phyloP scores from a whole-genome alignment of 441 rosid genomes.

The Jatropha podagrica region DNA sequence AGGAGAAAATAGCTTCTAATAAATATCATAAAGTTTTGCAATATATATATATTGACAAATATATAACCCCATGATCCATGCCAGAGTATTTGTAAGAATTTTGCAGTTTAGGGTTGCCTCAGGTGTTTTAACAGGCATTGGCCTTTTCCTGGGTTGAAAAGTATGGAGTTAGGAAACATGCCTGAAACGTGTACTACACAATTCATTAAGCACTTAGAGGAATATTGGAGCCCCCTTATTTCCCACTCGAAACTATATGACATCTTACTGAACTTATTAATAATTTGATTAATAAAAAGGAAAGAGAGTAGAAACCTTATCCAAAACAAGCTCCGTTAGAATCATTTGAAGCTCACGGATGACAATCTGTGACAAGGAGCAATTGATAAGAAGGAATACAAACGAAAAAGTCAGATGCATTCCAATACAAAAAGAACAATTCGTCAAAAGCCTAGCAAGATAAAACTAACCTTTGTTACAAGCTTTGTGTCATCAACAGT shows the following conservation, averaged over 20 bases:
- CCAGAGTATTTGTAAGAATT: not conserved
- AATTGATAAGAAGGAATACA: constrained; percentile 19
- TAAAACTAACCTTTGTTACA: constrained; percentile 59
- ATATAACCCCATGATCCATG: not conserved
- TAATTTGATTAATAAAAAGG: not conserved
- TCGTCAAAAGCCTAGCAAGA: constrained; percentile 14
- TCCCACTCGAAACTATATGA: not conserved
- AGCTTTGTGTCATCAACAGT: constrained; percentile 92
- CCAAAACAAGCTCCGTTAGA: constrained; percentile 67
- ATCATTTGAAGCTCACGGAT: constrained; percentile 66
- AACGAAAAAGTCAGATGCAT: not conserved
- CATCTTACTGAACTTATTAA: not conserved
- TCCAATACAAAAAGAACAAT: not conserved
- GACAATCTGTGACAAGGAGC: constrained; percentile 51
- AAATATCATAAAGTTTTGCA: too few relatives aligned
- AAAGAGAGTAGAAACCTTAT: constrained; percentile 54
- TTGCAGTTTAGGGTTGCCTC: not conserved
- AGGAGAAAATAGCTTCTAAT: not conserved
- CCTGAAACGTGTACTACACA: not conserved
- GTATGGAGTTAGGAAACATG: not conserved
- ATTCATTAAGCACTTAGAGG: not conserved
- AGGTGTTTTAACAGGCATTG: not conserved
- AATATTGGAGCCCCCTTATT: not conserved
- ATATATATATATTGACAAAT: not conserved
- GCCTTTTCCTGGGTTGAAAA: not conserved